Evolutionary conservation across 306 rosid genomes (phyloP), one percentile per base, ranked within the genome.

Genomic region (Cucurbita moschata): DNA sequence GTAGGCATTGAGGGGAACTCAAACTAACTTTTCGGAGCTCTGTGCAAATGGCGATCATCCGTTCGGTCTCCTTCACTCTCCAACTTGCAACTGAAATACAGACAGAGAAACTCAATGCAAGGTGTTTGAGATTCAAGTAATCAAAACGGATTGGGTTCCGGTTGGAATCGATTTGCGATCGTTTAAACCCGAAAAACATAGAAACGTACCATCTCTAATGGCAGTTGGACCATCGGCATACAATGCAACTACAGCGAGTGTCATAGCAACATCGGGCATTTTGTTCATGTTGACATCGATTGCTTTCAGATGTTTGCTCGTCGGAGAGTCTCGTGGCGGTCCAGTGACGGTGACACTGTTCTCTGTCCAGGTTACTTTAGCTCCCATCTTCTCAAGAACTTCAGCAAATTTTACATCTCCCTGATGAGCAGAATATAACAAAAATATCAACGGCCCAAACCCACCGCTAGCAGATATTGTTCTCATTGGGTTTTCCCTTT

Each of bases 191-290:
- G 10, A n/a, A 46, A 46, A 44, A 5, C 18, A 7, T 63, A 51
- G 56, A 50, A 80, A 26, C 86, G 16, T 87, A 95, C 99, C 99
- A 42, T 95, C 99, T 89, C 97, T 89, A 18, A 95, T 91, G 53
- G 88, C 66, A 72, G 97, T 89, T 61, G 96, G 87, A 35, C 99
- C 97, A 72, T 95, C 77, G 1, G 97, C 97, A 72, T 89, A 95
- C 37, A 95, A 87, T 42, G 99, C 99, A 70, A 89, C 97, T 9
- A 95, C 97, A 46, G 99, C 99, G 55, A 95, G 99, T 15, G 99
- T 95, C 99, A 95, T 95, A 67, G 97, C 99, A 89, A 95, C 99
- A 88, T 95, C 99, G 7, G 99, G 99, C 99, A 95, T 95, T 89
- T 95, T 95, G 89, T 95, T 95, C 99, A 95, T 95, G 77, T 95